Evolutionary conservation across 2,329 filamentous ascomycete genomes (phyloP), one percentile per base, ranked within the genome.

Genomic region (Fusarium anguioides): DNA sequence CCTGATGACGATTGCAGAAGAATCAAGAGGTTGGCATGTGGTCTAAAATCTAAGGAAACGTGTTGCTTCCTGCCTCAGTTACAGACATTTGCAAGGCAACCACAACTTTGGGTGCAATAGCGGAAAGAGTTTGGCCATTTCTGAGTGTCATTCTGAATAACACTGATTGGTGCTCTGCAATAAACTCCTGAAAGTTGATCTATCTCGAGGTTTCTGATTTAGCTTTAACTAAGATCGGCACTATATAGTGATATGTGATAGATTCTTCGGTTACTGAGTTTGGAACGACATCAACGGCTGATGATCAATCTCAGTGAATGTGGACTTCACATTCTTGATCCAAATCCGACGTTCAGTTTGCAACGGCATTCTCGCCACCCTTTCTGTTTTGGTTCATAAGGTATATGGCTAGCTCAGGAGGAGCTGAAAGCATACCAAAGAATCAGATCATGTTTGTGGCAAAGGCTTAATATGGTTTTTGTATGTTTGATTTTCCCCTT

Each of bases 251-350:
- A 36, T 33, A 33, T 50, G 31, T 35, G 31, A 46, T n/a, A 21
- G 14, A 7, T 29, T 20, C 5, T 20, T 5, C 0, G 17, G 21
- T 17, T 46, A n/a, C 60, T 42, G 23, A 42, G 42, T 42, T 42
- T 60, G 41, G 33, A 55, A 45, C 41, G n/a, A 50, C 60, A 60
- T 60, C 47, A 60, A 65, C 64, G 35, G 39, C 47, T 64, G 36
- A 5, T 6, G 23, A 4, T 21, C 21, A 18, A 8, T 14, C 2
- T 35, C 17, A 18, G 8, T 5, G 29, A 6, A 20, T 24, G 21
- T 40, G 12, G n/a, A 4, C 18, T 47, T 40, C 15, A 27, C 45
- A 62, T 57, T 50, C 29, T 39, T 46, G 24, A 15, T 11, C 18
- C 17, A 37, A 36, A 40, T 45, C n/a, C 21, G 14, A 7, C 6